phyloP scores from a whole-genome alignment of 345 rosid genomes.

The Populus euphratica region DNA sequence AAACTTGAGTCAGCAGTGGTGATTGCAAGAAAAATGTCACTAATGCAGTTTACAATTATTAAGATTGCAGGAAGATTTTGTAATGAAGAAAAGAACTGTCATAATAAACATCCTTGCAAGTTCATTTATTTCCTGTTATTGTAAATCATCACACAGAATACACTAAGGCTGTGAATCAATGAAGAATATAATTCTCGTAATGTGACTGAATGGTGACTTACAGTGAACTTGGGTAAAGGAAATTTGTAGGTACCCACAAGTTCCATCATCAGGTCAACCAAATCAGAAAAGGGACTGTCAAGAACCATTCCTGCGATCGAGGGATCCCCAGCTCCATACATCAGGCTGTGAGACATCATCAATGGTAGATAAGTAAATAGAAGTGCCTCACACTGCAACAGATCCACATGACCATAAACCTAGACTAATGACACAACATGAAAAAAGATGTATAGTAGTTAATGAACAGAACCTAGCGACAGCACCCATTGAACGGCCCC shows the following conservation, averaged over 20 bases:
- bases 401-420: background rate
- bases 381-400: background rate
- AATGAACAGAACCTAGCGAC: slow-evolving; percentile 62
- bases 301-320: slow-evolving; percentile 94
- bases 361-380: slow-evolving; percentile 7
- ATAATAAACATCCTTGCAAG: background rate
- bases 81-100: background rate
- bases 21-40: background rate
- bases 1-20: background rate
- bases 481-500: slow-evolving; percentile 99
- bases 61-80: background rate
- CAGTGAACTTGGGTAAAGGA: slow-evolving; percentile 84
- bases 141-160: background rate
- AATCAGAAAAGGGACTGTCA: slow-evolving; percentile 86
- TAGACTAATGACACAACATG: background rate
- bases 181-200: background rate
- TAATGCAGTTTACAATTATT: background rate
- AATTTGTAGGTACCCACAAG: slow-evolving; percentile 78
- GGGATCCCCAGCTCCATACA: slow-evolving; percentile 96
- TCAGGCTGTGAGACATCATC: slow-evolving; percentile 48
- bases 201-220: slow-evolving; percentile 36
- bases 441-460: background rate
- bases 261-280: slow-evolving; percentile 94
- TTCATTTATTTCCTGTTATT: background rate
- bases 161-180: background rate